Evolutionary conservation across 805 yeast genomes (phyloP), one percentile per base, ranked within the genome.

Genomic region (Metschnikowia hibisci): DNA sequence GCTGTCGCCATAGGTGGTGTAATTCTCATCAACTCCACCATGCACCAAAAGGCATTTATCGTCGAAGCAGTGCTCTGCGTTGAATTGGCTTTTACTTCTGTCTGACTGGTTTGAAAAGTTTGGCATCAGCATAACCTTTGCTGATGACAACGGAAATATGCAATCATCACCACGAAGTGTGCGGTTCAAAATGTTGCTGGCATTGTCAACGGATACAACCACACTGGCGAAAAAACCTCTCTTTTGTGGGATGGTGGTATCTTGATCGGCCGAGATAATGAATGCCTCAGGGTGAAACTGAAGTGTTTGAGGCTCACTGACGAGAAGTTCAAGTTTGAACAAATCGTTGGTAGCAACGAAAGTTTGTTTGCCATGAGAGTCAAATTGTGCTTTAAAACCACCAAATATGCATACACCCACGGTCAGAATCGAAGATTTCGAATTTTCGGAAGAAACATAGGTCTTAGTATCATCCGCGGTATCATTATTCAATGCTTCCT

Each of bases 201-300:
- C 33, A 11, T 33, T 29, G 4, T 28, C 32, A 8, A 32, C 25
- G 18, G 47, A 41, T 2, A 68, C 56, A 34, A 70, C 50, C 2
- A 63, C 44, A 34, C 45, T 55, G 0, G 74, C 74, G 48, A 62
- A 67, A 49, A 52, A 69, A 1, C 74, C 76, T 50, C 76, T 50
- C 4, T 71, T 66, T 2, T 57, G 41, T 0, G 76, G 76, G 58
- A 65, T 54, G 5, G 32, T n/a, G 4, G 33, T 44, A 5, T 42
- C 44, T 10, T 41, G 49, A 20, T 44, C 25, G 26, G 43, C 46
- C 4, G 39, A 41, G 27, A 46, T 47, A 4, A 61, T 49, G 14
- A 55, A 34, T 1, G 63, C 63, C 20, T 54, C 58, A 5, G 50
- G 42, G n/a, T 55, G 56, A 32, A 61, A 58, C 7, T 35, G 36